Percentiles rank a stretch among this genome's conserved stretches.
These are phyloP conservation scores for Handroanthus guayacan DNA, from an alignment of 257 asterid species.

Conservation along the genomic window DNA sequence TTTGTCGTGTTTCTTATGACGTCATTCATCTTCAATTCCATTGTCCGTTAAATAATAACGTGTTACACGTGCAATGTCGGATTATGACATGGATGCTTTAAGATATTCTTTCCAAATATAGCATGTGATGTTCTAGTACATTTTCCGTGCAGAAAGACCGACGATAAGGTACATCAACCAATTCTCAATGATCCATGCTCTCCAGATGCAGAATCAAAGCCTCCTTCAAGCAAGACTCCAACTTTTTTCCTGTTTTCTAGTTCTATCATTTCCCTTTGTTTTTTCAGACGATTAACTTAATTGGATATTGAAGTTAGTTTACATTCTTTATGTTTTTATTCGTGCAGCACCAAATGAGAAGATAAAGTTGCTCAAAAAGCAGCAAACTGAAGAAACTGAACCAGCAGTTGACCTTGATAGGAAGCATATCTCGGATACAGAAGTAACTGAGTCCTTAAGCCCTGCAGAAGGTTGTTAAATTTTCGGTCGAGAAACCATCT, in stretches of 20 bases:
- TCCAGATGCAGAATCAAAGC: conserved; percentile 24
- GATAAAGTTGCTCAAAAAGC: neutral
- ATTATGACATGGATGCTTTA: neutral
- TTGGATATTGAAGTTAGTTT: neutral
- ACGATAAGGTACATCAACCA: conserved; percentile 12
- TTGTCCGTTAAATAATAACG: neutral
- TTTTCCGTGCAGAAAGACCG: conserved; percentile 33
- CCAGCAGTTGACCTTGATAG: neutral
- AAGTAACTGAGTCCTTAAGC: neutral
- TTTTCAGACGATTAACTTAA: neutral
- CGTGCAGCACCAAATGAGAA: conserved; percentile 33
- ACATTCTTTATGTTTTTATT: neutral
- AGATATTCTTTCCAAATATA: neutral
- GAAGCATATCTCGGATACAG: neutral
- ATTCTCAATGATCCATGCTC: neutral
- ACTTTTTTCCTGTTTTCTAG: conserved; percentile 5
- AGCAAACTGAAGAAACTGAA: conserved; percentile 26
- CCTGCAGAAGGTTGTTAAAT: conserved; percentile 15
- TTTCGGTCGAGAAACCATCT: neutral
- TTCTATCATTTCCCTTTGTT: neutral
- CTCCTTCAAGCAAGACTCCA: conserved; percentile 41
- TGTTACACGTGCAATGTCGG: neutral
- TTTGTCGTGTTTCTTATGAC: conserved; percentile 15
- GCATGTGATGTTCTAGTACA: neutral
- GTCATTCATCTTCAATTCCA: neutral